These are phyloP conservation scores for Amphirosellinia nigrospora DNA, from an alignment of 495 filamentous ascomycete species.

Conservation along the genomic window DNA sequence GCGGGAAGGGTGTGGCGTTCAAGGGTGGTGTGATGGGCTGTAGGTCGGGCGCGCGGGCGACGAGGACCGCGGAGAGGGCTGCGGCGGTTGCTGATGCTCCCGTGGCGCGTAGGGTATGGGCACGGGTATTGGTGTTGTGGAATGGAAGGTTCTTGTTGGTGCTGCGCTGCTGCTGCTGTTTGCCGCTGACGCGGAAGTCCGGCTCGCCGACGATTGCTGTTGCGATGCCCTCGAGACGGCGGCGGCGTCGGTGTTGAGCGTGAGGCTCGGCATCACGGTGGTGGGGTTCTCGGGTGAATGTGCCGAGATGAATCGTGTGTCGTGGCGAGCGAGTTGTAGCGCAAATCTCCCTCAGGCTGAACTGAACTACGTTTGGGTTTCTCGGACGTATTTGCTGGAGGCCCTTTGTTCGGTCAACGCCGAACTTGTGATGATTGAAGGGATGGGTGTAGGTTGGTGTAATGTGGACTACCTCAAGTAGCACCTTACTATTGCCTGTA, in stretches of 20 bases:
- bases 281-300: conserved; percentile 12
- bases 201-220: conserved; percentile 2
- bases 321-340: not conserved
- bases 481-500: not conserved
- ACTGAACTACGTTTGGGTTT: not conserved
- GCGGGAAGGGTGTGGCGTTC: conserved; percentile 32
- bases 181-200: conserved; percentile 1
- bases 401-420: not conserved
- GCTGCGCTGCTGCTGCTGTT: conserved; percentile 13
- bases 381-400: not conserved
- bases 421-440: not conserved
- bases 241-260: conserved; percentile 33
- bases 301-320: not conserved
- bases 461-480: not conserved
- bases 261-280: conserved; percentile 36
- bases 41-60: conserved; percentile 48
- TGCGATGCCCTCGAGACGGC: conserved; percentile 16
- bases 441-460: not conserved
- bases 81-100: conserved; percentile 11
- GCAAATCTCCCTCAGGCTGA: not conserved
- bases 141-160: conserved; percentile 15
- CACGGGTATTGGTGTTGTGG: conserved; percentile 26
- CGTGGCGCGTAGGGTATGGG: conserved; percentile 19
- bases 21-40: conserved; percentile 55
- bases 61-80: conserved; percentile 30